phyloP scores from a whole-genome alignment of 1,284 basidiomycete species.

The Pyrrhoderma lamaoense region DNA sequence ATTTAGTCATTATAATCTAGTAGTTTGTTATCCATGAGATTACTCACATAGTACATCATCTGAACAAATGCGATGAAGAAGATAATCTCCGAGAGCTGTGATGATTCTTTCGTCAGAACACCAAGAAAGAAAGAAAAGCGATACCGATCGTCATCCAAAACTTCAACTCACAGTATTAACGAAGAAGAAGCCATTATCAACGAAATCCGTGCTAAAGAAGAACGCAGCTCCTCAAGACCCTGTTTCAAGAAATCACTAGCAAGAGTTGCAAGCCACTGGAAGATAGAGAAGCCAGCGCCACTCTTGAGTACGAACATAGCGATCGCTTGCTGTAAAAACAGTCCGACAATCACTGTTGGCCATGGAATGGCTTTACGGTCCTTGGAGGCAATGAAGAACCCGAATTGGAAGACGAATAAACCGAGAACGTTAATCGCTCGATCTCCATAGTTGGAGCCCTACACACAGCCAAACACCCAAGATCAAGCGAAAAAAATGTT shows the following conservation, averaged over 20 bases:
- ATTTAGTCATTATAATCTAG: slow-evolving; percentile 1
- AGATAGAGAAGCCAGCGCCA: slow-evolving; percentile 70
- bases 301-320: slow-evolving; percentile 84
- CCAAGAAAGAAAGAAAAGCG: slow-evolving; percentile 9
- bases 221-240: slow-evolving; percentile 57
- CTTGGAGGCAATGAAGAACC: slow-evolving; percentile 60
- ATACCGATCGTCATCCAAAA: slow-evolving; percentile 3
- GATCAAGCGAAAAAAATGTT: no score
- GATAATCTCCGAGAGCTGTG: slow-evolving; percentile 72
- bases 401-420: slow-evolving; percentile 66
- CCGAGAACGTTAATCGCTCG: slow-evolving; percentile 78
- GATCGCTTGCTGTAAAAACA: slow-evolving; percentile 78
- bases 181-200: slow-evolving; percentile 71
- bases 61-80: slow-evolving; percentile 86
- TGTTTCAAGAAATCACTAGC: slow-evolving; percentile 66
- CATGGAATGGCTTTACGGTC: slow-evolving; percentile 61
- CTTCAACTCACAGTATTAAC: slow-evolving; percentile 56
- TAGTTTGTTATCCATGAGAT: not conserved
- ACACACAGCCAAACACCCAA: no score
- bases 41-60: slow-evolving; percentile 68
- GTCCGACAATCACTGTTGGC: slow-evolving; percentile 77
- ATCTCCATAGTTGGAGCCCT: slow-evolving; percentile 67
- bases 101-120: not conserved
- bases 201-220: slow-evolving; percentile 66
- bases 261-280: slow-evolving; percentile 72